Evolutionary conservation across 2,329 filamentous ascomycete genomes (phyloP), one percentile per base, ranked within the genome.

Genomic region (Plectosphaerella plurivora): DNA sequence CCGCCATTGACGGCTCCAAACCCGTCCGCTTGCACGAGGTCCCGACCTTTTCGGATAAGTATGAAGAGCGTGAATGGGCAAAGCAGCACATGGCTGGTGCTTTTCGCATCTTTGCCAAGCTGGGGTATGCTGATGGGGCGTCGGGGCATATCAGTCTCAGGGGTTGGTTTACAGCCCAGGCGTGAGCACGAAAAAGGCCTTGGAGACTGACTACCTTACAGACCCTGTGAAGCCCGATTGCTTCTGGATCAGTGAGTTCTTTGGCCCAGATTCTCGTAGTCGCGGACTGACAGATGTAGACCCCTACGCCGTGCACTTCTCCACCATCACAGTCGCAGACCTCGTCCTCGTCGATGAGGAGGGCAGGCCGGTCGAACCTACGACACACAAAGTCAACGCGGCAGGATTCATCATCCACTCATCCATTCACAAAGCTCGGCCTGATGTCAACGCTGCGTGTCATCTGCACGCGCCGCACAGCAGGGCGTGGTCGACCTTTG

Each of bases 401-500:
- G 82, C 83, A 0, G 83, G 83, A 2, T 86, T 86, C 56, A 65
- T 83, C 54, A 86, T 87, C 48, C 83, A 87, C 60, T 73, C 73
- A 7, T 82, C 80, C 9, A 72, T 86, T 36, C 75, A 83, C 63
- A 81, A 79, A 62, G 80, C 80, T 2, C 67, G 82, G 12, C 77
- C 78, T 2, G 81, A 86, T 60, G 76, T 83, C 6, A 69, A 78
- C 55, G 83, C 83, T 0, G 79, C 80, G 3, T 85, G 82, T 61
- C 83, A 87, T 59, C 75, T 77, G 3, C 83, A 87, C 61, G 77
- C 77, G 5, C 73, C 72, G 35, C 73, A 73, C 12, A 83, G 83
- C 2, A 81, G 83, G 55, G 82, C 83, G 1, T 86, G 81, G 81
- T 79, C 75, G 28, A 67, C 77, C 0, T 86, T 86, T 60, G 79